Conservation (phyloP, 2,329 filamentous ascomycete species). For the Fulvia fulva region DNA sequence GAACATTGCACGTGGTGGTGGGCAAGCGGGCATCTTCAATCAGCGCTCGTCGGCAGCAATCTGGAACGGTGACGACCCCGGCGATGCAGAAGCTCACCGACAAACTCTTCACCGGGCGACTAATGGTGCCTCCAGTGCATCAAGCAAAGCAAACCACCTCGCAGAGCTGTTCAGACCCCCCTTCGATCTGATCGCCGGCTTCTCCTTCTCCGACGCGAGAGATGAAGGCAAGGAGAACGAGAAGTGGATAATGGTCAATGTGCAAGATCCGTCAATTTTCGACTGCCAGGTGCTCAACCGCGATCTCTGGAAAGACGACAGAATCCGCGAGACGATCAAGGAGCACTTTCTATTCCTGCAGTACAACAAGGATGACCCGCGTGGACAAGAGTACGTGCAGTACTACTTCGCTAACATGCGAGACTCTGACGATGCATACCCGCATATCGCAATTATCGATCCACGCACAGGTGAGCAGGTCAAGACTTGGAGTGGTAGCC, state of each 20-base stretch:
- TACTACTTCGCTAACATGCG: slow-evolving; percentile 76
- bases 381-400: slow-evolving; percentile 75
- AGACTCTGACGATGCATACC: slow-evolving; percentile 84
- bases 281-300: slow-evolving; percentile 91
- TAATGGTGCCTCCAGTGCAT: slow-evolving; percentile 61
- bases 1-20: slow-evolving; percentile 11
- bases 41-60: slow-evolving; percentile 56
- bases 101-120: slow-evolving; percentile 57
- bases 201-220: slow-evolving; percentile 80
- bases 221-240: slow-evolving; percentile 79
- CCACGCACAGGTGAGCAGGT: slow-evolving; percentile 95
- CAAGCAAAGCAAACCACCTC: slow-evolving; percentile 70
- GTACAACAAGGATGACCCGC: slow-evolving; percentile 79
- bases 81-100: slow-evolving; percentile 47
- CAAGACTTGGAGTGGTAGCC: slow-evolving; percentile 87
- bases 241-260: slow-evolving; percentile 94
- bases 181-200: slow-evolving; percentile 77
- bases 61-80: slow-evolving; percentile 52
- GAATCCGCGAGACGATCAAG: slow-evolving; percentile 72
- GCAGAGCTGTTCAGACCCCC: slow-evolving; percentile 91
- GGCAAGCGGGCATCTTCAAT: slow-evolving; percentile 61
- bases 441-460: slow-evolving; percentile 93
- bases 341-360: slow-evolving; percentile 97
- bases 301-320: slow-evolving; percentile 88
- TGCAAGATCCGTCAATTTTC: slow-evolving; percentile 90